A percentile compares a stretch with the other conserved stretches of the same genome.
These are phyloP conservation scores for Spergularia bocconei DNA, from an alignment of 148 eudicot species.

Conservation along the genomic window DNA sequence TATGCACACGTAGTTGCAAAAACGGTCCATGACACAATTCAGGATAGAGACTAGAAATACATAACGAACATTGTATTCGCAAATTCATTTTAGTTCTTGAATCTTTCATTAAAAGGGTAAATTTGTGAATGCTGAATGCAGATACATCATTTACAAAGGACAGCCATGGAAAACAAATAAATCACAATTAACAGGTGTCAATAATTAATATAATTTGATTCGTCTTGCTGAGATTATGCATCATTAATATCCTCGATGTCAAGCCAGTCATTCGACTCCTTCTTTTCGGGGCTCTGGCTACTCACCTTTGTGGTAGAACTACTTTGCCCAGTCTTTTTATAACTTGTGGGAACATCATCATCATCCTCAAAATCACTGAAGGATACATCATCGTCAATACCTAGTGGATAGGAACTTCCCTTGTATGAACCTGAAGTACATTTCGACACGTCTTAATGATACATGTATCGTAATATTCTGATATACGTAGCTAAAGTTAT, in stretches of 20 bases:
- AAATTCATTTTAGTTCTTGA: constrained; percentile 5
- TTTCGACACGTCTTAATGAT: no score
- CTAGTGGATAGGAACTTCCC: constrained; percentile 43
- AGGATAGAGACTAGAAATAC: background rate
- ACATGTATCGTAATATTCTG: no score
- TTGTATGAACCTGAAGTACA: constrained; percentile 34
- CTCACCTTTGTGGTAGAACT: constrained; percentile 35
- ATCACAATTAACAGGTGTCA: constrained; percentile 3
- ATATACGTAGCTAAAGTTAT: no score
- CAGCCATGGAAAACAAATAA: constrained; percentile 6
- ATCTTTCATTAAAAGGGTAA: background rate
- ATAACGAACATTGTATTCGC: constrained; percentile 16
- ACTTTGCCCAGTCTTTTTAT: constrained; percentile 38
- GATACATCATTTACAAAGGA: constrained; percentile 29
- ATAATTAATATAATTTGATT: background rate
- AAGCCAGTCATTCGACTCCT: constrained; percentile 53
- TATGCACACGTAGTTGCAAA: background rate
- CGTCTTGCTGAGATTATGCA: constrained; percentile 28
- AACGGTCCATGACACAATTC: background rate
- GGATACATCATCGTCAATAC: constrained; percentile 74
- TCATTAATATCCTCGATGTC: constrained; percentile 55
- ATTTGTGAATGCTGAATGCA: background rate
- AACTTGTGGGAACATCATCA: constrained; percentile 57
- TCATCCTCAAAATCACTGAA: constrained; percentile 97
- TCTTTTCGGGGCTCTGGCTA: no score